Evolutionary conservation across 805 yeast genomes (phyloP).

Genomic region (Blastobotrys muscicola): DNA sequence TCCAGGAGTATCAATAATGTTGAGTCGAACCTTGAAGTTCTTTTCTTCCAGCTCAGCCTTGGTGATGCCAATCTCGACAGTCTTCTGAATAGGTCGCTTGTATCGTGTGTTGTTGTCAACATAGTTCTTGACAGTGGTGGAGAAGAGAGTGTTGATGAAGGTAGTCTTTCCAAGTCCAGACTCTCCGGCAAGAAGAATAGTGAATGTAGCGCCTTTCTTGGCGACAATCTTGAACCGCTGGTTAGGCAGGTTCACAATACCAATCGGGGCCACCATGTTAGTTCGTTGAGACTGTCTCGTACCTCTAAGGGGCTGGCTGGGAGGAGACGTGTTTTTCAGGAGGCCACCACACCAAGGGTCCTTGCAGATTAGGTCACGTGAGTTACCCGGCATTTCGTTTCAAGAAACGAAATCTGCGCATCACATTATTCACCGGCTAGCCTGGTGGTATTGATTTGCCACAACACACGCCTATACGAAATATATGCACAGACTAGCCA

Average conservation of each 20-base stretch:
- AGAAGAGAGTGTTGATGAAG: constrained; percentile 71
- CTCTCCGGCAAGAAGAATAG: constrained; percentile 80
- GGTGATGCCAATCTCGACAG: constrained; percentile 32
- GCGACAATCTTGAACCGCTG: constrained; percentile 32
- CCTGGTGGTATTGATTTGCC: too few species aligned
- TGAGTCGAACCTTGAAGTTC: constrained; percentile 48
- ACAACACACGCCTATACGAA: too few species aligned
- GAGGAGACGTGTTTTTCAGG: too few species aligned
- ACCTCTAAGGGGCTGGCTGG: too few species aligned
- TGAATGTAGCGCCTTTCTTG: constrained; percentile 57
- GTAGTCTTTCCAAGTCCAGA: constrained; percentile 71
- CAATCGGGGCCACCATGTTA: constrained; percentile 13
- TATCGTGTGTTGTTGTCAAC: constrained; percentile 32
- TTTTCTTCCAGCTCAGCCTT: constrained; percentile 50
- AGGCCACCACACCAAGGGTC: too few species aligned
- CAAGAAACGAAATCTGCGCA: too few species aligned
- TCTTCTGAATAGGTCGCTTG: constrained; percentile 31
- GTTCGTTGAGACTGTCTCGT: not conserved
- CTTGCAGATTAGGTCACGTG: too few species aligned
- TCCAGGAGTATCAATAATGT: constrained; percentile 65
- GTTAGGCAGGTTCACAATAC: constrained; percentile 27
- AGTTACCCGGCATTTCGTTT: too few species aligned
- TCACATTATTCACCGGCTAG: too few species aligned
- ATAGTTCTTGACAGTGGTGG: constrained; percentile 36
- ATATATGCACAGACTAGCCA: too few species aligned